Base-by-base conservation (phyloP, 805 yeast genomes). In the Sporopachydermia lactativora region DNA sequence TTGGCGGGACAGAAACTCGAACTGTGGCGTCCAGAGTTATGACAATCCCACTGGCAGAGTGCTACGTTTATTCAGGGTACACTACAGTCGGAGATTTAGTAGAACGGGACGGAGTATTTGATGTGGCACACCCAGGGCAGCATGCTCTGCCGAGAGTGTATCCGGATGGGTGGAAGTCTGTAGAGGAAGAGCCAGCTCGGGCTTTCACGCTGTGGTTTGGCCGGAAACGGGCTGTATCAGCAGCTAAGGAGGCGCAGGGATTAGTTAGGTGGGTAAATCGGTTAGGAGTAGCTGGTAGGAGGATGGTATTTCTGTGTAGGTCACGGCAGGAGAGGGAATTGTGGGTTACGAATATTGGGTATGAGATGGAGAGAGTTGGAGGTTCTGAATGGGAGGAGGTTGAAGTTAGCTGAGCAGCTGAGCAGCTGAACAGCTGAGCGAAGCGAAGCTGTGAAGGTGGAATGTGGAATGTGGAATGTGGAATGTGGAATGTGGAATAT, bases 161-260 rank as follows among this genome's bases (percentile, higher is more conserved):
- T 52, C 59, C 69, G 1, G 94, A 86, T 57, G 96, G 96, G 0
- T 81, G 94, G 85, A 71, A 67, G 47, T 79, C 94, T 2, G 64
- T 74, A 5, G 97, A 89, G 50, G 81, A 77, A 38, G 92, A 83
- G 47, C 49, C 66, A n/a, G 60, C 73, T 18, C 64, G 95, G 39
- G 75, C 92, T 46, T 86, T 89, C 51, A 82, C 92, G 0, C 49
- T 89, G 2, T 86, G 96, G 95, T 73, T 77, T 57, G 89, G 86
- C 0, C 67, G 68, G 4, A 81, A 77, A 48, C 59, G 77, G 42
- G 58, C 65, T 2, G 59, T 73, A 43, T 52, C 66, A 6, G 17
- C 39, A 13, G 43, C 24, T 41, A 14, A 46, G 18, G 14, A 28
- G 18, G 13, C 16, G 18, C 6, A 19, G 24, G 35, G 51, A 14